Percentiles rank a stretch among this genome's conserved stretches.
These are phyloP conservation scores for Diaporthe australafricana DNA, from an alignment of 2,329 filamentous ascomycete species.

Conservation along the genomic window DNA sequence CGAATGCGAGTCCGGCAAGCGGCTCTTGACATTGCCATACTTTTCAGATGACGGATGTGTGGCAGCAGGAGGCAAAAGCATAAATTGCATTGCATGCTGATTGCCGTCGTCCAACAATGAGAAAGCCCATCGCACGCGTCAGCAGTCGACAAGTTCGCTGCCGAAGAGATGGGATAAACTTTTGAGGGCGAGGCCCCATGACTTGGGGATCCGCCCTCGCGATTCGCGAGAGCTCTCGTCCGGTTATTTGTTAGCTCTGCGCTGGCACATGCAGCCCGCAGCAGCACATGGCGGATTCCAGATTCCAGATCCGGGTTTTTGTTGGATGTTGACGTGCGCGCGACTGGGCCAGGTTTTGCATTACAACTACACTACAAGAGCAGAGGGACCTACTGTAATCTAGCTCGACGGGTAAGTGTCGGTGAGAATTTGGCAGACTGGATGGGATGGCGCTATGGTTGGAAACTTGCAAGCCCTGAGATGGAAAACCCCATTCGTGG, in stretches of 20 bases:
- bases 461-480: conserved; percentile 11
- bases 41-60: neutral
- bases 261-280: conserved; percentile 21
- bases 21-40: neutral
- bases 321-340: conserved; percentile 10
- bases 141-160: neutral
- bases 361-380: neutral
- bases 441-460: conserved; percentile 6
- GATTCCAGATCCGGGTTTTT: neutral
- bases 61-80: neutral
- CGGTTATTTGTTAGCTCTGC: conserved; percentile 11
- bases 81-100: conserved; percentile 6
- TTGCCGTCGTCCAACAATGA: neutral
- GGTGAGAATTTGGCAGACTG: conserved; percentile 27
- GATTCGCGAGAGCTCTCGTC: conserved; percentile 17
- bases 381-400: conserved; percentile 3
- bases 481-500: neutral
- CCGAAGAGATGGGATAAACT: conserved; percentile 18
- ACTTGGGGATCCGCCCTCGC: conserved; percentile 10
- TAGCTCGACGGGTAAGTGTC: conserved; percentile 27
- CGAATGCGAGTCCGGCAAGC: neutral
- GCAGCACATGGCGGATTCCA: conserved; percentile 7
- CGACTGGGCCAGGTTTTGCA: neutral
- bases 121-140: conserved; percentile 9
- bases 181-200: conserved; percentile 16